Evolutionary conservation across 1,284 basidiomycete species (phyloP), one percentile per base, ranked within the genome.

Genomic region (Flammula alnicola): DNA sequence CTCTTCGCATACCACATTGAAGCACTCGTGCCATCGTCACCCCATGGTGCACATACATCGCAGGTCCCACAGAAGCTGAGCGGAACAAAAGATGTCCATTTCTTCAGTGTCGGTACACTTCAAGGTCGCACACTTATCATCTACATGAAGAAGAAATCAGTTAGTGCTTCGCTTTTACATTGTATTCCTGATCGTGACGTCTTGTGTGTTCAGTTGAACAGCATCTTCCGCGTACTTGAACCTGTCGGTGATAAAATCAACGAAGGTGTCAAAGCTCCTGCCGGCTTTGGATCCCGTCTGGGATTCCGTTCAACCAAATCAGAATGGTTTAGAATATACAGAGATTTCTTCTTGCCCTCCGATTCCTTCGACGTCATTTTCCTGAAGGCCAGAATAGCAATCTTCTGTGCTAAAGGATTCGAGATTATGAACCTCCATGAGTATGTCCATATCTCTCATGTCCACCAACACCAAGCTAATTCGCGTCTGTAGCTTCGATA

Each of bases 131-230:
- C 93, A 0, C 73, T 98, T 20, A 88, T 99, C 10, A 87, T 97
- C 42, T 97, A 95, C 69, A 95, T 95, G 86, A 96, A 95, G 78
- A 92, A 90, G 72, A 95, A 95, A 72, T 91, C 93, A 45, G 92
- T 94, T 72, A 35, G 52, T 37, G 27, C 23, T 26, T 38, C 11
- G 16, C 30, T 38, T 20, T 44, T 27, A 17, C 25, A 29, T 5
- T 22, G 31, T 38, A 5, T 29, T 11, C n/a, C 17, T 9, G 35
- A 10, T 16, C 12, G 32, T 52, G 11, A 47, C 26, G 9, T 16
- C n/a, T 47, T 29, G 9, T 36, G 8, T 44, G 52, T 32, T 29
- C 37, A 74, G 71, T 55, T 90, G 55, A 92, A 96, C 63, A 94
- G 91, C 49, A 88, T 95, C 27, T 97, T 99, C 79, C 88, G 91